phyloP scores from a whole-genome alignment of 1,284 basidiomycete genomes.

The Cystobasidium pallidum region DNA sequence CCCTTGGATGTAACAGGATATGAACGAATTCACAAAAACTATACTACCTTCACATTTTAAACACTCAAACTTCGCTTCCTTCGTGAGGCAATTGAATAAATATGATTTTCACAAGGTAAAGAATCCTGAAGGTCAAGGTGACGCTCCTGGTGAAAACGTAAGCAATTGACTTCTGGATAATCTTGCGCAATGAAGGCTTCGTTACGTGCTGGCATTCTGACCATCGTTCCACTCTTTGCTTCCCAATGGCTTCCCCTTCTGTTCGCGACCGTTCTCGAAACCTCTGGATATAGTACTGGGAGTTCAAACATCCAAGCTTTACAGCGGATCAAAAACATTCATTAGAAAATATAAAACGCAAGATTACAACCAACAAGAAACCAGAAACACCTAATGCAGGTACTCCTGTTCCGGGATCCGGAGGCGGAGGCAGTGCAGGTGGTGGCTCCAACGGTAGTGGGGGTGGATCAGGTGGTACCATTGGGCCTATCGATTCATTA shows the following conservation, averaged over 20 bases:
- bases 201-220: too few relatives aligned
- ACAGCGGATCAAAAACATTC: slow-evolving; percentile 79
- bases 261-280: not conserved
- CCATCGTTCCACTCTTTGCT: too few relatives aligned
- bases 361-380: slow-evolving; percentile 71
- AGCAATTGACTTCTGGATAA: slow-evolving; percentile 55
- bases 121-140: slow-evolving; percentile 74
- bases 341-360: slow-evolving; percentile 85
- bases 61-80: slow-evolving; percentile 87
- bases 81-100: slow-evolving; percentile 94
- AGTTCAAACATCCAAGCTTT: slow-evolving; percentile 93
- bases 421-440: not conserved
- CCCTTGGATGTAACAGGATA: slow-evolving; percentile 65
- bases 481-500: not conserved
- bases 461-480: not conserved
- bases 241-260: not conserved
- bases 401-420: not conserved
- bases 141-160: slow-evolving; percentile 76
- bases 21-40: slow-evolving; percentile 95
- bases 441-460: slow-evolving; percentile 44
- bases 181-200: too few relatives aligned
- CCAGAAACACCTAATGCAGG: slow-evolving; percentile 58
- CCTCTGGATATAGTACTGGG: slow-evolving; percentile 72
- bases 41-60: slow-evolving; percentile 94
- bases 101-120: slow-evolving; percentile 95